Conservation (phyloP, 2,329 filamentous ascomycete species). For the Emmonsiellopsis sp. region DNA sequence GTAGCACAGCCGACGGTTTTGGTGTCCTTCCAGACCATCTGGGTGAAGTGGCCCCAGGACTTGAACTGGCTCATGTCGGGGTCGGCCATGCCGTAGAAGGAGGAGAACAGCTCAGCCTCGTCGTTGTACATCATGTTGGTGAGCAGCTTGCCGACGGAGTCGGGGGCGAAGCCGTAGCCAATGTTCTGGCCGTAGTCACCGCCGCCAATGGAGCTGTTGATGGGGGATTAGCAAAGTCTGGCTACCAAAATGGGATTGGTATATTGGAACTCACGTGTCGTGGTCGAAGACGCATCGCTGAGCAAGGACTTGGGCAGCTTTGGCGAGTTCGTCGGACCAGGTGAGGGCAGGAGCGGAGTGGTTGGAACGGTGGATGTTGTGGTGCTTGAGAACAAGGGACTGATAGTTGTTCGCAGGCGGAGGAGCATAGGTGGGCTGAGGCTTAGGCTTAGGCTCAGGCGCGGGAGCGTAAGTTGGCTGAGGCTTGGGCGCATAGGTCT, state of each 20-base stretch:
- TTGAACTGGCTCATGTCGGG: slow-evolving; percentile 55
- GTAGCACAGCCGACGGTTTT: slow-evolving; percentile 55
- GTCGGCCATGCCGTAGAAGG: slow-evolving; percentile 49
- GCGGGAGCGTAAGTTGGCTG: background rate
- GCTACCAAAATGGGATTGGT: background rate
- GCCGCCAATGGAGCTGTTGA: slow-evolving; percentile 17
- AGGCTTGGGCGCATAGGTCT: background rate
- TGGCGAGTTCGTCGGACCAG: slow-evolving; percentile 58
- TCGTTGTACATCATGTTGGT: slow-evolving; percentile 84
- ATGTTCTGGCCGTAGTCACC: slow-evolving; percentile 87
- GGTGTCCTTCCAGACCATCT: slow-evolving; percentile 62
- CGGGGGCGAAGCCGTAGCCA: slow-evolving; percentile 47
- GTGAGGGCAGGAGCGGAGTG: slow-evolving; percentile 58
- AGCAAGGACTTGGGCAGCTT: slow-evolving; percentile 57
- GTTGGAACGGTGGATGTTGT: slow-evolving; percentile 81
- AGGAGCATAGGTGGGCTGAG: background rate
- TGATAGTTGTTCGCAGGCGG: slow-evolving; percentile 22
- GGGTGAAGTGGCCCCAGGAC: slow-evolving; percentile 64
- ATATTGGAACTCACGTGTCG: slow-evolving; percentile 59
- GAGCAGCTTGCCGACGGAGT: slow-evolving; percentile 57
- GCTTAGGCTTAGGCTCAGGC: slow-evolving; percentile 1
- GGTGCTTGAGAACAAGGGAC: slow-evolving; percentile 49
- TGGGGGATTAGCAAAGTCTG: background rate
- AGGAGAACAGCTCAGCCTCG: slow-evolving; percentile 53
- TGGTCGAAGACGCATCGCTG: slow-evolving; percentile 63